These are phyloP conservation scores for Sorghum bicolor DNA, from an alignment of 176 grass and related monocot species.

Conservation along the genomic window DNA sequence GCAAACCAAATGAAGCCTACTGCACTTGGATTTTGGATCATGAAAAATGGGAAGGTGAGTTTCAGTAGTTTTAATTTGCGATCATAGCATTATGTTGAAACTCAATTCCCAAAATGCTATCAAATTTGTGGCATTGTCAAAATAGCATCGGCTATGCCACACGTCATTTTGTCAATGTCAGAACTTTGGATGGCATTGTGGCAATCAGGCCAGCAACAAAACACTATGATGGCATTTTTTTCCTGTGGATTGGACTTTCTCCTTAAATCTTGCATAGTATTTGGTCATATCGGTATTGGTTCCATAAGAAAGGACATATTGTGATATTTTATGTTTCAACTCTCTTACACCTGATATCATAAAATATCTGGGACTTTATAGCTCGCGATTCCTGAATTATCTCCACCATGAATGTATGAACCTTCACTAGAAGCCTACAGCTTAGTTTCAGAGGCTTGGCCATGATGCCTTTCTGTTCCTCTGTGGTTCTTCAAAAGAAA, in stretches of 20 bases:
- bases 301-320: background rate
- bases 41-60: slow-evolving; percentile 86
- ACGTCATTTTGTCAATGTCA: background rate
- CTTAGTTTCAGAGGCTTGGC: background rate
- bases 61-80: slow-evolving; percentile 2
- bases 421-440: background rate
- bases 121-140: background rate
- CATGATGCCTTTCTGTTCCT: background rate
- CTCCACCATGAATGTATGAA: background rate
- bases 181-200: background rate
- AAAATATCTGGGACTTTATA: background rate
- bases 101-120: background rate
- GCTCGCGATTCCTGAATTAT: background rate
- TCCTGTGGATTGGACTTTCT: background rate
- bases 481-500: background rate
- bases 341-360: background rate
- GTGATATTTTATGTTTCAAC: background rate
- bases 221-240: background rate
- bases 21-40: slow-evolving; percentile 78
- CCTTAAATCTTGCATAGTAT: background rate
- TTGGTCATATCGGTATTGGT: background rate
- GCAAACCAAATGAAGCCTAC: slow-evolving; percentile 78
- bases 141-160: background rate
- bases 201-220: background rate
- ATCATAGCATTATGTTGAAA: background rate